Base-by-base conservation (phyloP, 179 eudicot species). In the Patellifolia procumbens region DNA sequence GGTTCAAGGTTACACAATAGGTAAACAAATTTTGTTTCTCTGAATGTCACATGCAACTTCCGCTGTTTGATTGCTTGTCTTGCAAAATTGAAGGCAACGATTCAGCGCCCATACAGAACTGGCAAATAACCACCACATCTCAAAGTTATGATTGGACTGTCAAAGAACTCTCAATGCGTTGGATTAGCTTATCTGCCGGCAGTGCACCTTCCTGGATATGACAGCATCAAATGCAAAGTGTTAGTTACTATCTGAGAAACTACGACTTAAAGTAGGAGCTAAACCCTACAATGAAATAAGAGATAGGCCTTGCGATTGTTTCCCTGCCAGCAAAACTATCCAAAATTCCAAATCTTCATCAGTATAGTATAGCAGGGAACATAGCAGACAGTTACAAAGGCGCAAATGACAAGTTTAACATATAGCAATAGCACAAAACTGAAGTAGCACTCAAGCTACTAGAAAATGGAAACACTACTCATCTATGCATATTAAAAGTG, bases 191-290 rank as follows among this genome's bases (percentile, higher is more conserved):
- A 26, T 87, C 88, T 46, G 89, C 91, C 64, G 83, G 69, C 87
- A 94, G 34, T 48, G 98, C 97, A 64, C 98, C 97, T 81, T 94
- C 98, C 98, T 94, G 92, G 16, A 85, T 79, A 16, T 20, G 22
- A 74, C 24, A 53, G 3, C 68, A 55, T 37, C 73, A 12, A 76
- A 19, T 17, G 53, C 72, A 48, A n/a, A 63, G 19, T 16, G n/a
- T 56, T 65, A 56, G n/a, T n/a, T 13, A 24, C 39, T 0, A 55
- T 58, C 58, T 7, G 55, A 59, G 29, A 35, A 68, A 31, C 61
- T 68, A 28, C 7, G 48, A 52, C 13, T 24, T 9, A 46, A 72
- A 39, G 24, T 5, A 13, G 31, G 42, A 31, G 17, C 58, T 34
- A 5, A 12, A 59, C 11, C 20, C 15, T 46, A 19, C 11, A 68